These are phyloP conservation scores for Apiospora saccharicola DNA, from an alignment of 2,329 filamentous ascomycete species.

Conservation along the genomic window DNA sequence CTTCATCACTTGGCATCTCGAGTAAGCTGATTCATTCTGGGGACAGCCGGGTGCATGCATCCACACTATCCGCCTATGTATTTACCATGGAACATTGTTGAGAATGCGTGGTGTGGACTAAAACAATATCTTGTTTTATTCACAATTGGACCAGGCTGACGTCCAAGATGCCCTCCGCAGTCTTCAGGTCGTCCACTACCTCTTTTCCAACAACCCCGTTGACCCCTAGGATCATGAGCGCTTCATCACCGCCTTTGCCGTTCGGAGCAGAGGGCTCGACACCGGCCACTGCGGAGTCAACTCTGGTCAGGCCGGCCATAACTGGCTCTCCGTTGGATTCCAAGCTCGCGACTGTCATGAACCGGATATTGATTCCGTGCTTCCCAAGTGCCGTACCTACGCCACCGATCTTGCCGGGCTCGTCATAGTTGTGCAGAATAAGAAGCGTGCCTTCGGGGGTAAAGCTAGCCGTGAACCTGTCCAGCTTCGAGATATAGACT, in stretches of 20 bases:
- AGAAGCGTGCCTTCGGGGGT: slow-evolving; percentile 75
- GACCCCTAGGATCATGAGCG: slow-evolving; percentile 83
- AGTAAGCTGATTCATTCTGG: not conserved
- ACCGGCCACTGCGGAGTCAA: slow-evolving; percentile 34
- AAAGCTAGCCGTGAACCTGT: slow-evolving; percentile 77
- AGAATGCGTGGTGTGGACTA: not conserved
- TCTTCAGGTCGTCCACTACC: slow-evolving; percentile 56
- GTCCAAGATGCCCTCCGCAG: slow-evolving; percentile 61
- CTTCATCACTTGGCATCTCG: not conserved
- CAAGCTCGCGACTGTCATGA: slow-evolving; percentile 76
- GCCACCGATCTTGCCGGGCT: slow-evolving; percentile 82
- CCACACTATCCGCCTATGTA: not conserved
- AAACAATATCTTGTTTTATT: not conserved
- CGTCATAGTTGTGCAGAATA: slow-evolving; percentile 83
- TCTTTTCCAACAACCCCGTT: slow-evolving; percentile 68
- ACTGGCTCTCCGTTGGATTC: slow-evolving; percentile 31
- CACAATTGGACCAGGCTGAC: slow-evolving; percentile 59
- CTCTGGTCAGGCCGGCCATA: slow-evolving; percentile 27
- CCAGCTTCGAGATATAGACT: slow-evolving; percentile 75
- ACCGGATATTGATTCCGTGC: slow-evolving; percentile 78
- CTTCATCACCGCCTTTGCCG: slow-evolving; percentile 61
- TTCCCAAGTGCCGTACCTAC: slow-evolving; percentile 76
- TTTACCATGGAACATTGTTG: not conserved
- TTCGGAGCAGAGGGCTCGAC: slow-evolving; percentile 30
- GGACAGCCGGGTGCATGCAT: not conserved